Conservation (phyloP, 2,329 filamentous ascomycete genomes). For the Xylariaceae sp. region DNA sequence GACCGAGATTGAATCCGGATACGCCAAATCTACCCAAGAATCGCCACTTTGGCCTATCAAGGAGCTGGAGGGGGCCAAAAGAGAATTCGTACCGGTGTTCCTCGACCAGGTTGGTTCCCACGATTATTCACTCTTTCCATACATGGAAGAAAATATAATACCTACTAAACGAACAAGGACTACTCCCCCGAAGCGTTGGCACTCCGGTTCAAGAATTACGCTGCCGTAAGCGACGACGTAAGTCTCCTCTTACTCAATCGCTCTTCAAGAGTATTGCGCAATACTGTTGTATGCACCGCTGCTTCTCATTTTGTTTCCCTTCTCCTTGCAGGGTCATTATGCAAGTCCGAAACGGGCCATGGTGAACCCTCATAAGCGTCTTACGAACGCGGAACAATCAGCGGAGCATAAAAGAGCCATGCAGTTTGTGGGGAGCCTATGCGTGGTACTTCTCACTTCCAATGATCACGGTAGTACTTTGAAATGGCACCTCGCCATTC, state of each 20-base stretch:
- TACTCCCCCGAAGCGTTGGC: constrained; percentile 56
- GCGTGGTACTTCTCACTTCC: too few relatives aligned
- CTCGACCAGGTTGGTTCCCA: constrained; percentile 31
- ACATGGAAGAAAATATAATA: not conserved
- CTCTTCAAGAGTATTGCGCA: not conserved
- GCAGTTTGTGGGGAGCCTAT: too few relatives aligned
- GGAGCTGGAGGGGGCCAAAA: constrained; percentile 48
- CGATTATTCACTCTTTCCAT: too few relatives aligned
- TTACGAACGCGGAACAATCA: too few relatives aligned
- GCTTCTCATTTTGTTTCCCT: not conserved
- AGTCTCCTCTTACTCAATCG: constrained; percentile 1
- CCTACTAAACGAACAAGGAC: constrained; percentile 30
- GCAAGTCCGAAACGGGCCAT: too few relatives aligned
- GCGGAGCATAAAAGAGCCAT: too few relatives aligned
- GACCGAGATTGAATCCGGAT: constrained; percentile 51
- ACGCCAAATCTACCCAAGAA: constrained; percentile 14
- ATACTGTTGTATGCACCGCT: too few relatives aligned
- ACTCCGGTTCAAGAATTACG: constrained; percentile 53
- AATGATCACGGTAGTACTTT: too few relatives aligned
- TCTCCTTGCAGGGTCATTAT: not conserved
- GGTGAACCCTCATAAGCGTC: too few relatives aligned
- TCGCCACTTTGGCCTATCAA: constrained; percentile 33
- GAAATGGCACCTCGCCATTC: too few relatives aligned
- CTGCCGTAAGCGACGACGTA: constrained; percentile 26
- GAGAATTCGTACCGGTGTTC: constrained; percentile 60